Percentiles rank a stretch among this genome's conserved stretches.
These are phyloP conservation scores for Wickerhamiella azymoides DNA, from an alignment of 805 yeast species.

Conservation along the genomic window DNA sequence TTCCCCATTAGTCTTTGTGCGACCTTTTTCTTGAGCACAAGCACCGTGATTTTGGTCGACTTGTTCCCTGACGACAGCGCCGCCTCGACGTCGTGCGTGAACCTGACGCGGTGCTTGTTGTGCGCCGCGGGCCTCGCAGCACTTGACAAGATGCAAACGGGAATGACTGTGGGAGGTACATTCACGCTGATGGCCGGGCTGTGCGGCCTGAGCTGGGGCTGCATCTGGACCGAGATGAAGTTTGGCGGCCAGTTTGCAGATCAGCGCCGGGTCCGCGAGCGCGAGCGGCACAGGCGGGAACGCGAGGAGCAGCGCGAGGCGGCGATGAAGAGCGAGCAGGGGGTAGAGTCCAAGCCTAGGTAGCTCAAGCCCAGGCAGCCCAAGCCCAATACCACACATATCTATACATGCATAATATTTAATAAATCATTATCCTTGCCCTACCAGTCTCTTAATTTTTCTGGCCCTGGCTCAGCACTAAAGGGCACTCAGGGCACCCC, in stretches of 20 bases:
- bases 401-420: no score
- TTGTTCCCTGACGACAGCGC: slow-evolving; percentile 57
- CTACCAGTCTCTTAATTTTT: no score
- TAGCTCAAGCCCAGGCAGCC: no score
- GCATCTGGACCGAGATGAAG: slow-evolving; percentile 9
- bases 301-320: no score
- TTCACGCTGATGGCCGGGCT: slow-evolving; percentile 53
- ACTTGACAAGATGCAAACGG: slow-evolving; percentile 41
- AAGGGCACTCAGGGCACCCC: no score
- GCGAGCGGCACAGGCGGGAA: no score
- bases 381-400: no score
- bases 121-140: slow-evolving; percentile 62
- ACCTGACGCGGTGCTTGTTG: slow-evolving; percentile 56
- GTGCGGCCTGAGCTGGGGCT: slow-evolving; percentile 15
- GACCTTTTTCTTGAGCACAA: slow-evolving; percentile 41
- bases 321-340: no score
- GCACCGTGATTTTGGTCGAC: slow-evolving; percentile 63
- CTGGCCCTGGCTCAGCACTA: no score
- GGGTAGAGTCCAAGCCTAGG: no score
- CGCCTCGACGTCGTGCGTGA: slow-evolving; percentile 59
- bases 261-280: not conserved
- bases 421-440: no score
- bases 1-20: slow-evolving; percentile 46
- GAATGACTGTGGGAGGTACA: slow-evolving; percentile 60
- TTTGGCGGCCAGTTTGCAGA: slow-evolving; percentile 1